These are phyloP conservation scores for Aaosphaeria arxii DNA, from an alignment of 2,329 filamentous ascomycete genomes.

Conservation along the genomic window DNA sequence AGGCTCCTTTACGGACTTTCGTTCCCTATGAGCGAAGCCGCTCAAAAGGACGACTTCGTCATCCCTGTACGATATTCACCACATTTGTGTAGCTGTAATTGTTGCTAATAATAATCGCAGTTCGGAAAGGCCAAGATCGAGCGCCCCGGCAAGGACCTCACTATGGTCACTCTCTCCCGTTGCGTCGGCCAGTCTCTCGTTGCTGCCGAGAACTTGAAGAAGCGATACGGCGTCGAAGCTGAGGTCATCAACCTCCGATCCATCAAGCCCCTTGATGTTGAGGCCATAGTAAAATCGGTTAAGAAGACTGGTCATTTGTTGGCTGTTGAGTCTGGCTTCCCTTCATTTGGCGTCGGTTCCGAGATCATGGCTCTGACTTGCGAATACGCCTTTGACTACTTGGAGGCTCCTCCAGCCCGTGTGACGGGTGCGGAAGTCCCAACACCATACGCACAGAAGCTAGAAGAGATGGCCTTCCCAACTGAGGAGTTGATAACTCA, in stretches of 20 bases:
- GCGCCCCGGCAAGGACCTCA: conserved; percentile 91
- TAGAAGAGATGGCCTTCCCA: conserved; percentile 96
- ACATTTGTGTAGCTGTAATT: too few relatives aligned
- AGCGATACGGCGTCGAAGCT: conserved; percentile 91
- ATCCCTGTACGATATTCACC: conserved; percentile 57
- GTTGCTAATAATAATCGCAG: conserved; percentile 18
- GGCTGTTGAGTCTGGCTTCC: conserved; percentile 92
- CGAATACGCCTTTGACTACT: conserved; percentile 98
- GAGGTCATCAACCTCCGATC: conserved; percentile 99
- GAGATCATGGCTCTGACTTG: conserved; percentile 93
- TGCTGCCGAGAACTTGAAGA: conserved; percentile 87
- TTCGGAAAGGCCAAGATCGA: conserved; percentile 99
- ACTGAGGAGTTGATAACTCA: conserved; percentile 82
- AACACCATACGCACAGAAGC: conserved; percentile 87
- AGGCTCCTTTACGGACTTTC: conserved; percentile 82
- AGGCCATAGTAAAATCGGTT: conserved; percentile 92
- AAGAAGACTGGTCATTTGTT: conserved; percentile 97
- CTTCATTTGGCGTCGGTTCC: conserved; percentile 85
- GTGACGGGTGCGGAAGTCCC: conserved; percentile 97
- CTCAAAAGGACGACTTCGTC: conserved; percentile 95
- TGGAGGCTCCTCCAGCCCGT: conserved; percentile 88
- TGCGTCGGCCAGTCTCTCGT: conserved; percentile 89
- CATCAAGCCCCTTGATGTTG: conserved; percentile 92
- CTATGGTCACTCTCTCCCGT: conserved; percentile 90
- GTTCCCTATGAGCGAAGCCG: conserved; percentile 97